Conservation (phyloP, 78 protist species). For the Mastigamoeba balamuthi region DNA sequence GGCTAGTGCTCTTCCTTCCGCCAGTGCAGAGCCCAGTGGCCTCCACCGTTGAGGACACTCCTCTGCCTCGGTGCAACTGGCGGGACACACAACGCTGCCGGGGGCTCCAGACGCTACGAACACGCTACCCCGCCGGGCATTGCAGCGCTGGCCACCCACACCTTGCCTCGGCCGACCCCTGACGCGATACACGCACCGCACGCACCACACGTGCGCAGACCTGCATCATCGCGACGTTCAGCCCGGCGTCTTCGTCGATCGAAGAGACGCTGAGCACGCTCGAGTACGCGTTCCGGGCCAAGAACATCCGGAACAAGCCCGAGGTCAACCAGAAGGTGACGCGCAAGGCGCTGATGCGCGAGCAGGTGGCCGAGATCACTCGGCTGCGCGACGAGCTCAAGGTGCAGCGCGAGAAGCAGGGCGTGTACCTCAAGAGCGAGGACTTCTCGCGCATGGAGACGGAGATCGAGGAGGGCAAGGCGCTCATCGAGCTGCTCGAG, state of each 20-base stretch:
- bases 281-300: conserved; percentile 81
- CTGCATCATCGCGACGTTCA: conserved; percentile 84
- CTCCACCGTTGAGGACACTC: no score
- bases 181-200: no score
- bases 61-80: no score
- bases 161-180: no score
- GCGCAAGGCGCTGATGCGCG: conserved; percentile 41
- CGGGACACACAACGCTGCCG: no score
- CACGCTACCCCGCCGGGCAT: no score
- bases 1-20: no score
- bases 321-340: conserved; percentile 74
- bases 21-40: no score
- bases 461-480: conserved; percentile 6
- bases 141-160: no score
- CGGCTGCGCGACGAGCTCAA: conserved; percentile 17
- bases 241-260: conserved; percentile 41
- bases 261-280: conserved; percentile 81
- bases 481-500: background rate
- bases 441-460: conserved; percentile 15
- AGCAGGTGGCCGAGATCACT: conserved; percentile 29
- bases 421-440: conserved; percentile 34
- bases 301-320: conserved; percentile 74
- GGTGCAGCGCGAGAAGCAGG: conserved; percentile 34
- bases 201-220: no score
- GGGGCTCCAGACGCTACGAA: no score